Evolutionary conservation across 495 filamentous ascomycete species (phyloP).

Genomic region (Usnea hakonensis): DNA sequence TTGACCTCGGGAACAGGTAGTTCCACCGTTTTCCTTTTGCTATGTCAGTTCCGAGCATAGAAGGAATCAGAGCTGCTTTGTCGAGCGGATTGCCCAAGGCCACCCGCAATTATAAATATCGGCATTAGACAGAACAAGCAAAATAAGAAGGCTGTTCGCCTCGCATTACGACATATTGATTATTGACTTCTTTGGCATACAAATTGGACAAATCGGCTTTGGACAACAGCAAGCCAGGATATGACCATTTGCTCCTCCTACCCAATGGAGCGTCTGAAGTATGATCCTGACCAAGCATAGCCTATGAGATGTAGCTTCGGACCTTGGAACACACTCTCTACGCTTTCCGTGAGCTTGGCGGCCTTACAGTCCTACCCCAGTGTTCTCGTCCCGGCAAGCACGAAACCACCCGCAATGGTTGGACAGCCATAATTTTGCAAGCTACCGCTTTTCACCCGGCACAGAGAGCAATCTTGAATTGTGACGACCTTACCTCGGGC

Average conservation of each 20-base stretch:
- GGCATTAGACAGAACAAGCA: background rate
- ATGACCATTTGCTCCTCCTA: background rate
- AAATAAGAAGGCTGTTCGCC: background rate
- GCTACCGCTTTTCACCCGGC: no score
- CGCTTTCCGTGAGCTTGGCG: background rate
- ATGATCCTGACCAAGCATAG: background rate
- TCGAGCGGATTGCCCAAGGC: background rate
- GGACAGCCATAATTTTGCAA: background rate
- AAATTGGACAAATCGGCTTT: background rate
- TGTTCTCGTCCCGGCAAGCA: background rate
- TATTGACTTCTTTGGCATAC: background rate
- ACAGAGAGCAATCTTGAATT: no score
- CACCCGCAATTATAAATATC: background rate
- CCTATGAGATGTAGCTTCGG: background rate
- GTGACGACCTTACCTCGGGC: no score
- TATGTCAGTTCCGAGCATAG: background rate
- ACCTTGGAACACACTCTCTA: background rate
- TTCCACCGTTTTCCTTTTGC: background rate
- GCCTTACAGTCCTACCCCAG: background rate
- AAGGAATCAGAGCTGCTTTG: background rate
- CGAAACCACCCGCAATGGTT: background rate
- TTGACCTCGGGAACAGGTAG: constrained; percentile 11
- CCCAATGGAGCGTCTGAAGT: background rate
- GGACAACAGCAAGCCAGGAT: background rate
- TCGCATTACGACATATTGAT: background rate